Evolutionary conservation across 805 yeast genomes (phyloP).

Genomic region (Dipodascus albidus): DNA sequence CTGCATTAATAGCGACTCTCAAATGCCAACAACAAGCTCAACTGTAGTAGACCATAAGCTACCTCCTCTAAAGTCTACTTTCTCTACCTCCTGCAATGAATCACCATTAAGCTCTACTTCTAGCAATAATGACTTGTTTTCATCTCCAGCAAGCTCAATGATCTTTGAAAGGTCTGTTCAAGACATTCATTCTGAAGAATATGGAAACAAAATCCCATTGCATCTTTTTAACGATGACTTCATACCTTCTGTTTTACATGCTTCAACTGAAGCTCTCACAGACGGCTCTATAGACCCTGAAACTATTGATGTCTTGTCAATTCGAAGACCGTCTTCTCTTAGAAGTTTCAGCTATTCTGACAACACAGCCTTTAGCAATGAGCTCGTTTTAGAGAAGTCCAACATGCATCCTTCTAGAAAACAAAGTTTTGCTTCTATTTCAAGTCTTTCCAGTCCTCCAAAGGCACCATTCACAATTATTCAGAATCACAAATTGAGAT

Average conservation of each 20-base stretch:
- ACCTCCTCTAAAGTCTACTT: background rate
- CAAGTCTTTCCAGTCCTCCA: conserved; percentile 3
- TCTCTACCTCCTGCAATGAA: background rate
- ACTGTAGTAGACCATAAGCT: background rate
- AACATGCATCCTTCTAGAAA: background rate
- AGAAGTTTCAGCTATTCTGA: conserved; percentile 8
- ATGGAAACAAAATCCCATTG: conserved; percentile 22
- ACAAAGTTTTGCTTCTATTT: background rate
- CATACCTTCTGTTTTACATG: conserved; percentile 76
- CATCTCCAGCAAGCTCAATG: conserved; percentile 31
- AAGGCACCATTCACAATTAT: background rate
- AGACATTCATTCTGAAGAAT: conserved; percentile 30
- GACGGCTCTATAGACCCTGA: conserved; percentile 49
- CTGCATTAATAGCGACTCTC: background rate
- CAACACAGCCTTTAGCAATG: background rate
- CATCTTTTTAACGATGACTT: conserved; percentile 45
- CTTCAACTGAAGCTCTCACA: conserved; percentile 54
- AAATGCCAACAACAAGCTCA: background rate
- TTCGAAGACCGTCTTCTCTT: conserved; percentile 38
- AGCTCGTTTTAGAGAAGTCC: background rate
- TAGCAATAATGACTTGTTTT: background rate
- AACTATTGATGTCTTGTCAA: conserved; percentile 57
- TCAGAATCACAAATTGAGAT: background rate
- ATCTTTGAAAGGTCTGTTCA: conserved; percentile 62
- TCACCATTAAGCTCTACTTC: background rate